Base-by-base conservation (phyloP, 768 basidiomycete genomes). In the Termitomyces sp. region DNA sequence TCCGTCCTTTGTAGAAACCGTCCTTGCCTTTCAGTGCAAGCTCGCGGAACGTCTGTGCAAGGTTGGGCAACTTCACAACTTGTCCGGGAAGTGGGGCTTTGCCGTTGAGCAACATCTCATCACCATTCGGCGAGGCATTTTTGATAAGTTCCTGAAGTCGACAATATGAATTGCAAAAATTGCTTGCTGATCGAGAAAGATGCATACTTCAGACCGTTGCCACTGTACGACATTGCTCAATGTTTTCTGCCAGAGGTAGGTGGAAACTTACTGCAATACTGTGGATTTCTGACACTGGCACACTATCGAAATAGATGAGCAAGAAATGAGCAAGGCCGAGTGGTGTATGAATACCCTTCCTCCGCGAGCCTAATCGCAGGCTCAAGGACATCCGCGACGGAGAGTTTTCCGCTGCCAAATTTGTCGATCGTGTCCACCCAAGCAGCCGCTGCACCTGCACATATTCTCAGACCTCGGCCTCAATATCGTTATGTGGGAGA, bases 291-390 rank as follows among this genome's bases (percentile, higher is more conserved):
- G 93, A 90, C 14, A 93, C 90, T 0, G 95, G 94, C 10, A 91
- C 85, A 13, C 92, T 94, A 41, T 29, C 37, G 59, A 32, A 41
- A 41, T 16, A 36, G 32, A 32, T 29, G 5, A 37, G 26, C 26
- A 12, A n/a, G 2, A 58, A 3, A n/a, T 10, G 27, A 24, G 24
- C 5, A 2, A 4, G n/a, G 54, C 24, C 14, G 26, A 20, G 46
- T 18, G 9, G 18, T 16, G 7, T 51, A 37, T 56, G 68, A 74
- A 26, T 64, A 88, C 94, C 97, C 93, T 71, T 92, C 88, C 68
- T 96, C 92, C 7, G 95, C 97, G 54, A 98, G 74, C 41, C 87
- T 77, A 57, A 97, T 97, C 2, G 95, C 97, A 55, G 97, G 97
- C 26, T 74, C 88, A 26, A 98, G 78, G 31, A 94, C 78, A 16